phyloP scores from a whole-genome alignment of 2,329 filamentous ascomycete genomes.

The Hypomyces rosellus region DNA sequence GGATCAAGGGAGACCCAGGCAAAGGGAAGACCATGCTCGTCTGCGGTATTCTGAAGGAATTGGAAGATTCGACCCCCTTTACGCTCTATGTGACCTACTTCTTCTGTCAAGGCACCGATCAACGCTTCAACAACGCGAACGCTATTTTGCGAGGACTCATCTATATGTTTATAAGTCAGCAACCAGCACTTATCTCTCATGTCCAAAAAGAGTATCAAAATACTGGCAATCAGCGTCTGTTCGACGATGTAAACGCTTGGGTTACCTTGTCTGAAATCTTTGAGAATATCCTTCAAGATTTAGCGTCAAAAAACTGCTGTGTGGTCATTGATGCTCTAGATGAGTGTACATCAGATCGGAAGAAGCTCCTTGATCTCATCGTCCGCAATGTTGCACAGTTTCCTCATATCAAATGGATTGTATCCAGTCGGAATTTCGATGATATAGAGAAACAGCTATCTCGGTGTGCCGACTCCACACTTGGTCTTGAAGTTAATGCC shows the following conservation, averaged over 20 bases:
- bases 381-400: conserved; percentile 17
- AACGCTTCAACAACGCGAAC: conserved; percentile 29
- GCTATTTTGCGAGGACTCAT: conserved; percentile 39
- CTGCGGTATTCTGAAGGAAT: conserved; percentile 25
- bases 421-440: conserved; percentile 3
- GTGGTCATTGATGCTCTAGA: conserved; percentile 39
- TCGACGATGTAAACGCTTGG: conserved; percentile 34
- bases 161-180: conserved; percentile 30
- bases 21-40: conserved; percentile 41
- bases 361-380: conserved; percentile 31
- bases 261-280: conserved; percentile 32
- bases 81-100: conserved; percentile 9
- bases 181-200: conserved; percentile 27
- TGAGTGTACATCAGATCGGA: conserved; percentile 28
- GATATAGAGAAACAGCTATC: conserved; percentile 11
- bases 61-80: background rate
- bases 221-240: conserved; percentile 25
- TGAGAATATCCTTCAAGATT: conserved; percentile 31
- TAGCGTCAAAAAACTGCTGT: conserved; percentile 12
- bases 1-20: conserved; percentile 34
- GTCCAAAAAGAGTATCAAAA: conserved; percentile 27
- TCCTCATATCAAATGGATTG: conserved; percentile 1
- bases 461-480: background rate
- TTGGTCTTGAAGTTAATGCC: conserved; percentile 1
- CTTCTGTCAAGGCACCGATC: conserved; percentile 16